phyloP scores from a whole-genome alignment of 805 yeast species.

The Ogataea methanolica region DNA sequence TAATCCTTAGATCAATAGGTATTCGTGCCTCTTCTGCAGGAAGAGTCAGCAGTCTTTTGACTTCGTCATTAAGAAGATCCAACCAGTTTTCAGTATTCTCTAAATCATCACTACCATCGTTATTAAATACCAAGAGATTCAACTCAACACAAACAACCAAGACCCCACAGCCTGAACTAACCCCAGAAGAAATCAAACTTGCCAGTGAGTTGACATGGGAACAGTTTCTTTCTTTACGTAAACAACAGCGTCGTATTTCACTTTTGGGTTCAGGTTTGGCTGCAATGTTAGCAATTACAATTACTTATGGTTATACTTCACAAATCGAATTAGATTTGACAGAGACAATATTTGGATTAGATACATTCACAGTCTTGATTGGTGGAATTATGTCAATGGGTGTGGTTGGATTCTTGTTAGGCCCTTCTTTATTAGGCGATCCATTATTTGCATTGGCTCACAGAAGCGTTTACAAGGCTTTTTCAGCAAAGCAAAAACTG shows the following conservation, averaged over 20 bases:
- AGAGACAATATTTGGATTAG: constrained; percentile 83
- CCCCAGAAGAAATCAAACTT: constrained; percentile 19
- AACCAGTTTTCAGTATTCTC: not conserved
- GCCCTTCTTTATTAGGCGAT: constrained; percentile 74
- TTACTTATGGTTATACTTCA: constrained; percentile 73
- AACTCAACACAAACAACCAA: constrained; percentile 5
- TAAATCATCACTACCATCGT: not conserved
- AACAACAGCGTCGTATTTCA: constrained; percentile 68
- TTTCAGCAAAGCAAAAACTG: constrained; percentile 58
- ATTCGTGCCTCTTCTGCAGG: not conserved
- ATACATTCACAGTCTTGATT: constrained; percentile 77
- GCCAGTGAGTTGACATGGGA: constrained; percentile 58
- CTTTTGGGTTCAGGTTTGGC: constrained; percentile 63
- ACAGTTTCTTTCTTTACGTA: constrained; percentile 71
- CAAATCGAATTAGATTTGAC: constrained; percentile 85
- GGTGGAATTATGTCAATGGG: constrained; percentile 72
- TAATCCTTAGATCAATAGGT: constrained; percentile 11
- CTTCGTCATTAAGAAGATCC: not conserved
- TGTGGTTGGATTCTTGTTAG: constrained; percentile 71
- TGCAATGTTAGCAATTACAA: constrained; percentile 57
- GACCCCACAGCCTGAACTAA: constrained; percentile 7
- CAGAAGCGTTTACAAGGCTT: constrained; percentile 40
- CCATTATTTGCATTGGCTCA: constrained; percentile 57
- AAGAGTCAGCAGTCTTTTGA: not conserved
- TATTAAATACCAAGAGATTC: not conserved